These are phyloP conservation scores for Trifolium subterraneum DNA, from an alignment of 306 rosid genomes.

Conservation along the genomic window DNA sequence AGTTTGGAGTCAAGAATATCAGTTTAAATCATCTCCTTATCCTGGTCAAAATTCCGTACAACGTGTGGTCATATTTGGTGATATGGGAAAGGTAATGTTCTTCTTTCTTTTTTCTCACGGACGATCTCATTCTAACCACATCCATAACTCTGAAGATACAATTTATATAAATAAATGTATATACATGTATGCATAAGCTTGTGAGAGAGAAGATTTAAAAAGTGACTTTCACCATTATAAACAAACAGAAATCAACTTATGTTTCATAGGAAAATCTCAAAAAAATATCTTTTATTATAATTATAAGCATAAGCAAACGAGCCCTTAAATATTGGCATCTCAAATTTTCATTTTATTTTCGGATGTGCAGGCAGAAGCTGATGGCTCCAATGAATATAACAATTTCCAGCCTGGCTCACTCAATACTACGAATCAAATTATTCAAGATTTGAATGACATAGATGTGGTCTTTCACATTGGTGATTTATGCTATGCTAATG, in stretches of 20 bases:
- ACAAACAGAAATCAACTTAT: no score
- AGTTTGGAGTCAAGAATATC: conserved; percentile 73
- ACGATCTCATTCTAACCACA: conserved; percentile 16
- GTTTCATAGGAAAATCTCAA: no score
- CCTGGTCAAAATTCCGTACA: conserved; percentile 94
- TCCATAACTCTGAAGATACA: conserved; percentile 4
- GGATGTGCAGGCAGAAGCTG: conserved; percentile 79
- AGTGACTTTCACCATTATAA: no score
- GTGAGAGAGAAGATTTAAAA: no score
- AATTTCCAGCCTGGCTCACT: conserved; percentile 84
- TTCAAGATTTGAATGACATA: conserved; percentile 70
- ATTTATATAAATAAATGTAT: background rate
- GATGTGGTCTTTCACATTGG: conserved; percentile 96
- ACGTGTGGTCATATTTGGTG: conserved; percentile 86
- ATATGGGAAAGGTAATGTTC: conserved; percentile 88
- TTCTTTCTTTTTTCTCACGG: conserved; percentile 33
- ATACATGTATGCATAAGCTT: background rate
- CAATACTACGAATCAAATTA: conserved; percentile 77
- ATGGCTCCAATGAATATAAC: conserved; percentile 93
- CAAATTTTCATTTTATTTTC: conserved; percentile 27
- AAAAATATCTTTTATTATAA: no score
- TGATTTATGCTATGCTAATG: conserved; percentile 87
- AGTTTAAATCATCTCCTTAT: conserved; percentile 86
- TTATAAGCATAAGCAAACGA: background rate
- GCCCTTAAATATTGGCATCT: conserved; percentile 23